Evolutionary conservation across 192 early-diverging fungal species (phyloP).

Genomic region (Coemansia sp.): DNA sequence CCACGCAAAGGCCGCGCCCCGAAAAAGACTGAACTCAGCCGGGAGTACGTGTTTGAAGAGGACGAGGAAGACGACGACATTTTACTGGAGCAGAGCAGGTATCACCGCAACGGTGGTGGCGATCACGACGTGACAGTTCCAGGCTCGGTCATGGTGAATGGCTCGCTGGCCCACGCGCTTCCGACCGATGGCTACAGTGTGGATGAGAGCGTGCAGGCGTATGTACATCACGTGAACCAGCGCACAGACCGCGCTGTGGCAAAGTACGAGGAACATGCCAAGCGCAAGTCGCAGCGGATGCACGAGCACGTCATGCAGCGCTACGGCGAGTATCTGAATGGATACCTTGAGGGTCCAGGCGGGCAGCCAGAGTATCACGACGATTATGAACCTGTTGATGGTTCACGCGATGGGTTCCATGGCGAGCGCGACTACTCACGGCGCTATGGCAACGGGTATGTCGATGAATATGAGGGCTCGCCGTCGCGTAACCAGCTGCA

Average conservation of each 20-base stretch:
- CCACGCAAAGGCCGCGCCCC: slow-evolving; percentile 18
- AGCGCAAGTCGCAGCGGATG: slow-evolving; percentile 50
- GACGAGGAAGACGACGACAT: slow-evolving; percentile 31
- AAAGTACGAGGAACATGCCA: slow-evolving; percentile 40
- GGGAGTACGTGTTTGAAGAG: slow-evolving; percentile 47
- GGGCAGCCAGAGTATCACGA: slow-evolving; percentile 15
- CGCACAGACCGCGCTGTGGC: slow-evolving; percentile 46
- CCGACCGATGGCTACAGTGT: slow-evolving; percentile 29
- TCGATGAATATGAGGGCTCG: slow-evolving; percentile 14
- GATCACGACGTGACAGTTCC: slow-evolving; percentile 32
- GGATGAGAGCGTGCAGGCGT: slow-evolving; percentile 47
- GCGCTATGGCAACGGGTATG: slow-evolving; percentile 15
- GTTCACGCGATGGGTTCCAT: not conserved
- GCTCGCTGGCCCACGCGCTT: not conserved
- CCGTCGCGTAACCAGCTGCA: slow-evolving; percentile 15
- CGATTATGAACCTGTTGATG: not conserved
- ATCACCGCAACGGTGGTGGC: not conserved
- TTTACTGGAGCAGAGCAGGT: slow-evolving; percentile 27
- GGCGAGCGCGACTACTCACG: slow-evolving; percentile 16
- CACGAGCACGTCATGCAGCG: slow-evolving; percentile 48
- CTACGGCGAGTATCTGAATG: slow-evolving; percentile 46
- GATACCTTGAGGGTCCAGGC: slow-evolving; percentile 34
- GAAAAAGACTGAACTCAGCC: slow-evolving; percentile 45
- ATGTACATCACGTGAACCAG: slow-evolving; percentile 48
- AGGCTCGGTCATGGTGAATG: slow-evolving; percentile 1